Evolutionary conservation across 1,139 yeast species (phyloP).

Genomic region (Geotrichum cucujoidarum): DNA sequence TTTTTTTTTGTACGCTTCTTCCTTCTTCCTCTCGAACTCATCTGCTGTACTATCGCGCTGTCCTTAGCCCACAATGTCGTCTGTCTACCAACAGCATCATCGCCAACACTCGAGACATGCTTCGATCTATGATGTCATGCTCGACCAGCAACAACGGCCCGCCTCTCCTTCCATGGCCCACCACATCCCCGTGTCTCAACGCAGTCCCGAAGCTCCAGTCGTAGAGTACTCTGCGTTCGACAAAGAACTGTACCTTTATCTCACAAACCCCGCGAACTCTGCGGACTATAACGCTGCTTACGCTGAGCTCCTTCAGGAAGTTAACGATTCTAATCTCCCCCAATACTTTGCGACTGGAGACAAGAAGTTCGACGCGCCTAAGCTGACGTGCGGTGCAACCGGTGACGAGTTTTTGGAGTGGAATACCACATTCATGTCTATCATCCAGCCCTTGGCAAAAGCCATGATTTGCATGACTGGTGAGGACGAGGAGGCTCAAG

Average conservation of each 20-base stretch:
- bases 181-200: background rate
- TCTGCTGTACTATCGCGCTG: no score
- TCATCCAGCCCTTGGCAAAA: conserved; percentile 16
- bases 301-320: conserved; percentile 14
- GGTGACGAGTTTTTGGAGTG: conserved; percentile 18
- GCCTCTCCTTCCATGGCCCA: conserved; percentile 6
- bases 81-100: background rate
- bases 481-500: conserved; percentile 19
- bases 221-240: conserved; percentile 13
- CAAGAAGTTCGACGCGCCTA: conserved; percentile 6
- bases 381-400: conserved; percentile 18
- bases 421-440: conserved; percentile 8
- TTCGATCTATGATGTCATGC: conserved; percentile 5
- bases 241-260: conserved; percentile 11
- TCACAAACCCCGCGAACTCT: conserved; percentile 17
- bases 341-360: conserved; percentile 9
- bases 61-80: background rate
- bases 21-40: background rate
- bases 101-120: conserved; percentile 1
- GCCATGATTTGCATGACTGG: conserved; percentile 17
- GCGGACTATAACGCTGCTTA: conserved; percentile 17
- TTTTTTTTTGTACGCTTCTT: background rate
- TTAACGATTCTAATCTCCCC: conserved; percentile 11
- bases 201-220: background rate
- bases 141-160: background rate